Evolutionary conservation across 768 basidiomycete species (phyloP), one percentile per base, ranked within the genome.

Genomic region (Pulveroboletus sp.): DNA sequence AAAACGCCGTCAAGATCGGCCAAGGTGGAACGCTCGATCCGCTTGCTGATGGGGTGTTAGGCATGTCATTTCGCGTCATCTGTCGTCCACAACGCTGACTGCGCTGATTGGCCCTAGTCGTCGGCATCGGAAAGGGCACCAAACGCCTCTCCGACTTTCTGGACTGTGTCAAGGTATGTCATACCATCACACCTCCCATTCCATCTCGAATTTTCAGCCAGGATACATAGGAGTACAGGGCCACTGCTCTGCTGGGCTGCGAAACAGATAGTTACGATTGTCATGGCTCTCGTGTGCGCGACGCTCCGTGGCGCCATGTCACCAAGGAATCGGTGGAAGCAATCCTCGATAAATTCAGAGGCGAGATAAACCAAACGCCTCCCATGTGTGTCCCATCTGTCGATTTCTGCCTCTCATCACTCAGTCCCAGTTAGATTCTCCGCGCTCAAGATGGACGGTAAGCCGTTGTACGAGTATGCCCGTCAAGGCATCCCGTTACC

Each of bases 381-480:
- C 97, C 97, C 6, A 88, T 99, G 95, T 95, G 55, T 60, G 72
- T 51, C 48, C 43, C 20, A 34, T 16, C 3, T 29, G 46, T 36
- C 24, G 45, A 37, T 43, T 24, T 12, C n/a, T 38, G 27, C 19
- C 36, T 33, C 43, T 33, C 13, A 36, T 20, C 45, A 40, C 47
- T 52, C 50, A 49, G 45, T 49, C 37, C 47, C 35, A 41, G 7
- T 24, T 63, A 97, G 95, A 63, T 99, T 94, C 70, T 98, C 97
- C 10, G 97, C 97, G 2, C 75, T 98, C 31, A 98, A 98, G 69
- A 98, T 98, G 94, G 94, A 98, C 56, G 97, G 97, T 1, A 90
- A 80, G 66, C 92, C 92, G 1, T 67, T 98, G 31, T 92, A 98
- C 65, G 94, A 98, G 59, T 99, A 98, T 63, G 97, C 97, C 17